These are phyloP conservation scores for Gastrodia elata DNA, from an alignment of 106 monocot species.

Conservation along the genomic window DNA sequence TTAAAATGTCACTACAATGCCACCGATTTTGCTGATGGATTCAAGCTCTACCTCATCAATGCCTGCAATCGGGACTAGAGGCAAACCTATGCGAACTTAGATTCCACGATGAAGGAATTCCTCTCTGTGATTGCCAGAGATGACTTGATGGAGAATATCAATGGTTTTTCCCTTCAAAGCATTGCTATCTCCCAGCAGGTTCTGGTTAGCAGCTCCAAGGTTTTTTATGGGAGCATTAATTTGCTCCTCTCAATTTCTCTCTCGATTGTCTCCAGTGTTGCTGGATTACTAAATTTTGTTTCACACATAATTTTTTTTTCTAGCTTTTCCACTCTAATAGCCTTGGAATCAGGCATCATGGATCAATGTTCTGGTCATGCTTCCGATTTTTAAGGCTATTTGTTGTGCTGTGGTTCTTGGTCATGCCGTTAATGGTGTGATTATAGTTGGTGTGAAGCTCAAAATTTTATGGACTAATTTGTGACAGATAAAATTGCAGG, in stretches of 20 bases:
- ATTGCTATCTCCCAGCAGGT: constrained; percentile 18
- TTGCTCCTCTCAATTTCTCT: constrained; percentile 17
- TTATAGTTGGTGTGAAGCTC: constrained; percentile 34
- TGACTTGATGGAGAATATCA: constrained; percentile 34
- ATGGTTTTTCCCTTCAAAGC: constrained; percentile 24
- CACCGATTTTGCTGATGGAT: constrained; percentile 30
- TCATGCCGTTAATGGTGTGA: constrained; percentile 27
- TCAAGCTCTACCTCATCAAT: constrained; percentile 25
- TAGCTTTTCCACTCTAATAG: too few relatives aligned
- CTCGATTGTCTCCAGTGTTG: constrained; percentile 30
- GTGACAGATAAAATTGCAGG: too few relatives aligned
- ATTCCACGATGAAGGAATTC: constrained; percentile 17
- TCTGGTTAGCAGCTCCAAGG: constrained; percentile 23
- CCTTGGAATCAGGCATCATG: too few relatives aligned
- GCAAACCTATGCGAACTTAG: constrained; percentile 15
- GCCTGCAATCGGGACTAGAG: constrained; percentile 22
- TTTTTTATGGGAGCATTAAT: constrained; percentile 21
- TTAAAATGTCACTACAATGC: constrained; percentile 41
- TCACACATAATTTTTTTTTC: constrained; percentile 37
- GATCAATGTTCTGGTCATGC: constrained; percentile 31
- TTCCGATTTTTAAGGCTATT: constrained; percentile 25
- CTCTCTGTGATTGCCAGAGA: constrained; percentile 15
- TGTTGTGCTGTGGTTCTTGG: constrained; percentile 36
- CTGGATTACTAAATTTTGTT: constrained; percentile 29
- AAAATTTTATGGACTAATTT: too few relatives aligned